These are phyloP conservation scores for Starmerella vitae DNA, from an alignment of 805 yeast genomes.

Conservation along the genomic window DNA sequence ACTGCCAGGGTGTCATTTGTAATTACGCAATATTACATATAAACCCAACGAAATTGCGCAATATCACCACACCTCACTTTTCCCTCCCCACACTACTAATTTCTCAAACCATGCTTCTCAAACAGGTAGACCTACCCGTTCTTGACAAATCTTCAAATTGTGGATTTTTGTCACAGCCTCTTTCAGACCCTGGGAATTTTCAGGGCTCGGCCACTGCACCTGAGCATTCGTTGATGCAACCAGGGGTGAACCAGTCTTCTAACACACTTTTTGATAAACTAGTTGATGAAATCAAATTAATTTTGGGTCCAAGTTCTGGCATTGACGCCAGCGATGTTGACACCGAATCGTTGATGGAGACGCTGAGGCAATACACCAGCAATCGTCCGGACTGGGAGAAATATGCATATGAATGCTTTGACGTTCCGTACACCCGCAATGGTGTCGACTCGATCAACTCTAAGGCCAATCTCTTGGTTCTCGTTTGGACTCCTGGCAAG, in stretches of 20 bases:
- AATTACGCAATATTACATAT: constrained; percentile 1
- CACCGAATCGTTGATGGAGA: constrained; percentile 31
- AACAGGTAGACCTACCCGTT: neutral
- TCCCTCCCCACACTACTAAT: neutral
- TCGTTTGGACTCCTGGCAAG: constrained; percentile 60
- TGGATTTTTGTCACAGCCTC: too few species aligned
- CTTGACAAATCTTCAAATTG: too few species aligned
- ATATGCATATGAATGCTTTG: constrained; percentile 42
- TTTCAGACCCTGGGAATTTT: too few species aligned
- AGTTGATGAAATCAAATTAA: constrained; percentile 26
- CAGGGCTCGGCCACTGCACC: too few species aligned
- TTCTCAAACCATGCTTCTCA: neutral
- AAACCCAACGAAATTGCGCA: constrained; percentile 1
- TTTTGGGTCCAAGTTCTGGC: constrained; percentile 30
- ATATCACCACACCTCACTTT: constrained; percentile 2
- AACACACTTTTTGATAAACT: constrained; percentile 19
- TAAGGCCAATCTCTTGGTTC: constrained; percentile 50
- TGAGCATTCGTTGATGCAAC: too few species aligned
- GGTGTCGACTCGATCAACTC: constrained; percentile 63
- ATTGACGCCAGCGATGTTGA: constrained; percentile 38
- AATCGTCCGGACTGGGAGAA: constrained; percentile 42
- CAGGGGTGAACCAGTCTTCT: too few species aligned
- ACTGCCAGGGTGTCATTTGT: constrained; percentile 2
- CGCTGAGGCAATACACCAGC: constrained; percentile 39
- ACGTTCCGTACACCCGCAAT: constrained; percentile 46